Evolutionary conservation across 352 stramenopile genomes (phyloP), one percentile per base, ranked within the genome.

Genomic region (Phytophthora crassamura): DNA sequence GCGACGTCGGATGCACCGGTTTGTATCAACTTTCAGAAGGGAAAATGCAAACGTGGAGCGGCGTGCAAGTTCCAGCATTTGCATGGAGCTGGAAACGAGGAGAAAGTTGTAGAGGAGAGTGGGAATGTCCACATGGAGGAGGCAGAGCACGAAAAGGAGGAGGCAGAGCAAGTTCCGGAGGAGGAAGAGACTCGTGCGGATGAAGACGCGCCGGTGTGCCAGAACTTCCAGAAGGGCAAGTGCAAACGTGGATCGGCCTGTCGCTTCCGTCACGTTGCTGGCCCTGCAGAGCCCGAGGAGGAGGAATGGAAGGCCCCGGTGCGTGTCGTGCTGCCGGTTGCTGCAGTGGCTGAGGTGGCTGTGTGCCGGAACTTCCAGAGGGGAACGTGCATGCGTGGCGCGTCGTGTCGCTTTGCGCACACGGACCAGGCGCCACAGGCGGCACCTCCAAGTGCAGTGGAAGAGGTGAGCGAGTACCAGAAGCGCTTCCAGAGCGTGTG

Each of bases 1-100:
- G 71, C 70, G 0, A 66, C 57, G 16, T 64, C 62, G n/a, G 79
- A 90, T 54, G 80, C 82, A 7, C 78, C 80, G 0, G 69, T 90
- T 64, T 91, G 82, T 52, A 89, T 89, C 47, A 89, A 85, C 60
- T 90, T 88, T 59, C 80, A 86, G 50, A 89, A 88, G 49, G 82
- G 82, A 34, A 89, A 88, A 58, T 91, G 80, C 62, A 90, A 89
- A 71, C 82, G 82, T 40, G 82, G 82, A 0, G 45, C 63, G 15
- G 64, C 58, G 1, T 91, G 82, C 54, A 83, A 82, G 41, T 91
- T 89, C 49, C 78, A 80, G 36, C 82, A 89, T 61, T 62, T 89
- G 53, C 53, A 60, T 20, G 77, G 43, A 14, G 59, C 41, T 16
- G 64, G 20, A 7, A 58, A 50, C 14, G 40, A n/a, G 30, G 42